A percentile compares a stretch with the other conserved stretches of the same genome.
These are phyloP conservation scores for Myxozyma melibiosi DNA, from an alignment of 805 yeast species.

Conservation along the genomic window DNA sequence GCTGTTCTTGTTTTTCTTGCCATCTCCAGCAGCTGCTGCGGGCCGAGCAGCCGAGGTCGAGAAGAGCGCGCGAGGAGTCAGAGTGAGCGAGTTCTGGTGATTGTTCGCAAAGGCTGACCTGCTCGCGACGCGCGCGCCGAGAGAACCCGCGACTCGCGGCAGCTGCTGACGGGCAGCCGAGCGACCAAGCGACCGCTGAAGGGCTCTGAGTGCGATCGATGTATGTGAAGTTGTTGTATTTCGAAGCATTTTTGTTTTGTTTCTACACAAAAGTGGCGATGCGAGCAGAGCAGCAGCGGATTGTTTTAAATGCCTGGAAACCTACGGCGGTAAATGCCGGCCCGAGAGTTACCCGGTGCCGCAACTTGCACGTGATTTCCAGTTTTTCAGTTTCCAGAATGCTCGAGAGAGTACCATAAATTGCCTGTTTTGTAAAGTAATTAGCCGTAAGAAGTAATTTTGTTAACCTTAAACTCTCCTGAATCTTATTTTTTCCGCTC, in stretches of 20 bases:
- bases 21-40: slow-evolving; percentile 4
- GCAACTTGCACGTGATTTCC: too few relatives aligned
- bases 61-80: neutral
- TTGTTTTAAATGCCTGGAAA: neutral
- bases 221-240: neutral
- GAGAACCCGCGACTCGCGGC: neutral
- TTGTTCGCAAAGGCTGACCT: neutral
- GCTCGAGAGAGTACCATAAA: slow-evolving; percentile 4
- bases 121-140: neutral
- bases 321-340: neutral
- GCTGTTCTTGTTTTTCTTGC: slow-evolving; percentile 13
- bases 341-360: slow-evolving; percentile 7
- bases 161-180: neutral
- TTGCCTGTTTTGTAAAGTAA: neutral
- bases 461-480: slow-evolving; percentile 5
- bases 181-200: neutral
- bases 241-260: neutral
- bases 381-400: neutral
- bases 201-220: neutral
- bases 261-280: neutral
- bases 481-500: neutral
- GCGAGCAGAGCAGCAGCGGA: neutral
- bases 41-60: slow-evolving; percentile 3
- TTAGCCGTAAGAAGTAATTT: neutral
- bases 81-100: neutral